Base-by-base conservation (phyloP, 306 rosid genomes). In the Bauhinia variegata region DNA sequence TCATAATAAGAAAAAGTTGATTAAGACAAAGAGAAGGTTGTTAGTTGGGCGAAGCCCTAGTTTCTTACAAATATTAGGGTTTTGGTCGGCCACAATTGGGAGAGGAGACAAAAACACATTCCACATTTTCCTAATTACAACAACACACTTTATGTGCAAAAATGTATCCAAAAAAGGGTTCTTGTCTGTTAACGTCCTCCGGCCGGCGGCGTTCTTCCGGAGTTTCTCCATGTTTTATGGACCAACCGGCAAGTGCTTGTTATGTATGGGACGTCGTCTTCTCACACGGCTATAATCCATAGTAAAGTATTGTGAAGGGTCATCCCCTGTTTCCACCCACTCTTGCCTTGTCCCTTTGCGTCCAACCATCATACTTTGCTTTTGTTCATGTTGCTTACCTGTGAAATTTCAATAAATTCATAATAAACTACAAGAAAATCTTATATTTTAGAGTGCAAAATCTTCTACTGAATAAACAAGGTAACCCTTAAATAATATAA, bases 191-290 rank as follows among this genome's bases (percentile, higher is more conserved):
- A 18, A 8, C 1, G 19, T 10, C 16, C n/a, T 44, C 47, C 41
- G 5, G 30, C 7, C 28, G 4, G 19, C 28, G 28, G 28, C 28
- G 28, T 23, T 23, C 28, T 23, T 2, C 28, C 28, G 4, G 31
- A 30, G 3, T 3, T 31, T 9, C 47, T 10, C 23, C 83, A 38
- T 59, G 77, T 73, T 86, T 85, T 57, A 88, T 79, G 95, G 95
- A 81, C 33, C 46, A 38, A 67, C 72, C 30, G 87, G 84, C 58
- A 78, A 15, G 37, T 84, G 44, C 75, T 84, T 86, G 95, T 91
- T 91, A 55, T 91, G 95, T 53, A 86, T 73, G 23, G 96, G 96
- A 60, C 81, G 91, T 49, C 91, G 69, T 65, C 87, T 74, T 85
- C 65, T 85, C 2, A 85, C 86, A 0, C 44, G 15, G 13, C 69